Percentiles rank a stretch among this genome's conserved stretches.
Evolutionary conservation across 352 stramenopile species (phyloP).

Genomic region (Phytophthora macrochlamydospora): DNA sequence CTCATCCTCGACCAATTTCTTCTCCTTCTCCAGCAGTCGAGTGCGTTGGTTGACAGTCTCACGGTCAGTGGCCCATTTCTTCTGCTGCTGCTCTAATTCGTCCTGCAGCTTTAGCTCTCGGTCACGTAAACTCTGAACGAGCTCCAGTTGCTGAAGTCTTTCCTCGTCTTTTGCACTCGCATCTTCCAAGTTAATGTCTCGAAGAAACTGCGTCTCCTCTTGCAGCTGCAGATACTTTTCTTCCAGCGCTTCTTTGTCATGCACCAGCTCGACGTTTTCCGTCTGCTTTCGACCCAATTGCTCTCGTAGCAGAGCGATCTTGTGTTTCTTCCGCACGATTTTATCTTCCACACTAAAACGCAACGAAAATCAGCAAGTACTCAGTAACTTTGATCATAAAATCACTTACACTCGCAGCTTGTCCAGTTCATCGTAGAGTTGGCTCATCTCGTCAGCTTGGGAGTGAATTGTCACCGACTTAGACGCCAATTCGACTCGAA

Average conservation of each 20-base stretch:
- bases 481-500: constrained; percentile 59
- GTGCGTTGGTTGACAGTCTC: constrained; percentile 55
- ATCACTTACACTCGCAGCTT: constrained; percentile 42
- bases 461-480: constrained; percentile 64
- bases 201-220: constrained; percentile 65
- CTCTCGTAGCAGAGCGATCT: constrained; percentile 41
- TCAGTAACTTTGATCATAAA: neutral
- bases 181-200: constrained; percentile 54
- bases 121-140: constrained; percentile 52
- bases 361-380: neutral
- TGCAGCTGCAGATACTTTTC: constrained; percentile 52
- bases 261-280: constrained; percentile 56
- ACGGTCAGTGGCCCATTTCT: constrained; percentile 58
- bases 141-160: constrained; percentile 59
- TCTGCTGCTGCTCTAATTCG: constrained; percentile 64
- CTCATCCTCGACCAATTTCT: constrained; percentile 46
- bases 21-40: constrained; percentile 62
- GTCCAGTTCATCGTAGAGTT: constrained; percentile 62
- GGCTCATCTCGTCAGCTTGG: constrained; percentile 65
- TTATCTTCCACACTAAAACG: constrained; percentile 39
- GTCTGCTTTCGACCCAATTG: constrained; percentile 50
- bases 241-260: constrained; percentile 51
- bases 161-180: constrained; percentile 59
- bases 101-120: constrained; percentile 57
- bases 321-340: constrained; percentile 41